Evolutionary conservation across 2,329 filamentous ascomycete species (phyloP).

Genomic region (Capronia americana): DNA sequence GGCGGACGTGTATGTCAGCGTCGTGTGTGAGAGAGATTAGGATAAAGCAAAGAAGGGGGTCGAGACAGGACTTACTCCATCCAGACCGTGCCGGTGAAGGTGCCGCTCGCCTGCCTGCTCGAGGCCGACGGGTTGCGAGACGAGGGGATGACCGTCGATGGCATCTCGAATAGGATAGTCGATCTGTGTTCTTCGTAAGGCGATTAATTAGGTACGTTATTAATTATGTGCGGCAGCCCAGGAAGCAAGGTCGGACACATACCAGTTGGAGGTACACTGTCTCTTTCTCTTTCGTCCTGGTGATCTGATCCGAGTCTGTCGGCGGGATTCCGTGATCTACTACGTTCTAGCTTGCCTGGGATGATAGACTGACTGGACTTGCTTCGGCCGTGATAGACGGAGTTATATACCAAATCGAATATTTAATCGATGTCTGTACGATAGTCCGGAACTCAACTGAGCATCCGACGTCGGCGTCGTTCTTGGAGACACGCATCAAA

Average conservation of each 20-base stretch:
- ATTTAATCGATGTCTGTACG: background rate
- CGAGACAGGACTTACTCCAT: constrained; percentile 38
- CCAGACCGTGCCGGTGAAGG: constrained; percentile 46
- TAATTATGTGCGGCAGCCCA: no score
- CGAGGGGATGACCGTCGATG: constrained; percentile 29
- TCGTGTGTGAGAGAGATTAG: background rate
- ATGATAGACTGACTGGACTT: background rate
- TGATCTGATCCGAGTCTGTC: no score
- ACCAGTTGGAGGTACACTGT: no score
- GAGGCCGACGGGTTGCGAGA: constrained; percentile 23
- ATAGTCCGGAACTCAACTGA: no score
- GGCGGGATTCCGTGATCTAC: no score
- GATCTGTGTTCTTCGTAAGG: no score
- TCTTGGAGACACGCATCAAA: background rate
- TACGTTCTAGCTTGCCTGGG: no score
- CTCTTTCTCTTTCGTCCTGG: no score
- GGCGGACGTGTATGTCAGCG: background rate
- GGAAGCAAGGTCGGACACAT: no score
- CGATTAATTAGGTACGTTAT: no score
- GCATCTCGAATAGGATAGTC: no score
- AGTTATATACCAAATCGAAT: no score
- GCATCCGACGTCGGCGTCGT: background rate
- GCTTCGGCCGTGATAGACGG: background rate
- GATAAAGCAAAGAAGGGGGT: background rate
- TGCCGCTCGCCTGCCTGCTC: constrained; percentile 26